Conservation (phyloP, 1,284 basidiomycete genomes). For the Prillingera fragicola region DNA sequence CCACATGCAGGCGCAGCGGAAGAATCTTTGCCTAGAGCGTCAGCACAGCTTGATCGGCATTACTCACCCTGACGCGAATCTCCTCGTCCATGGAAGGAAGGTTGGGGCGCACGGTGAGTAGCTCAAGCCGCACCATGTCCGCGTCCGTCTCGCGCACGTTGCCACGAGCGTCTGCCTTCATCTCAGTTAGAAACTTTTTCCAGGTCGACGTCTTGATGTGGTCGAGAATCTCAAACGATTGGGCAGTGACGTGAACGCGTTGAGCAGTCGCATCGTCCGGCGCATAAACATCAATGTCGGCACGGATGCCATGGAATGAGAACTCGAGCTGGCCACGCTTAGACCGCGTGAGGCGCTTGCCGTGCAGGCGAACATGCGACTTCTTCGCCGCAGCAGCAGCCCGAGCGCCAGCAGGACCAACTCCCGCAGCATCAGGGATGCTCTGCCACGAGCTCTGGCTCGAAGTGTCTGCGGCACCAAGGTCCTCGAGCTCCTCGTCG, state of each 20-base stretch:
- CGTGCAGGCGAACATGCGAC: constrained; percentile 25
- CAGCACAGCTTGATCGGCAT: not conserved
- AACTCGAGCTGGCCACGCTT: constrained; percentile 80
- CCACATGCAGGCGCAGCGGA: constrained; percentile 86
- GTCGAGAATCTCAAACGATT: constrained; percentile 82
- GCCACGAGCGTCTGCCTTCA: constrained; percentile 73
- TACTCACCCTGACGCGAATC: constrained; percentile 67
- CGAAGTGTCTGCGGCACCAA: constrained; percentile 58
- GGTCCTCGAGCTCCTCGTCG: constrained; percentile 70
- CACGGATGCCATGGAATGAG: constrained; percentile 59
- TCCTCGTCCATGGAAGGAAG: constrained; percentile 60
- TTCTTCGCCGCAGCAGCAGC: constrained; percentile 37
- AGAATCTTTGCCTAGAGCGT: constrained; percentile 72
- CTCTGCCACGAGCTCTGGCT: constrained; percentile 84
- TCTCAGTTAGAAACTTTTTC: constrained; percentile 88
- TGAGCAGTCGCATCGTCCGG: constrained; percentile 58
- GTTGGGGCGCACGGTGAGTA: constrained; percentile 67
- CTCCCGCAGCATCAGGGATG: constrained; percentile 49
- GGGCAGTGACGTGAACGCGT: constrained; percentile 60
- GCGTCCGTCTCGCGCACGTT: constrained; percentile 82
- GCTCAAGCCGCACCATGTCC: constrained; percentile 84
- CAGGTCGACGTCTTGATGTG: constrained; percentile 98
- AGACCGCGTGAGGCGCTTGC: constrained; percentile 60
- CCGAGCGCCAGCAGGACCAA: constrained; percentile 43
- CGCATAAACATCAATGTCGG: constrained; percentile 63